phyloP scores from a whole-genome alignment of 805 yeast species.

The Debaryomyces tyrocola region DNA sequence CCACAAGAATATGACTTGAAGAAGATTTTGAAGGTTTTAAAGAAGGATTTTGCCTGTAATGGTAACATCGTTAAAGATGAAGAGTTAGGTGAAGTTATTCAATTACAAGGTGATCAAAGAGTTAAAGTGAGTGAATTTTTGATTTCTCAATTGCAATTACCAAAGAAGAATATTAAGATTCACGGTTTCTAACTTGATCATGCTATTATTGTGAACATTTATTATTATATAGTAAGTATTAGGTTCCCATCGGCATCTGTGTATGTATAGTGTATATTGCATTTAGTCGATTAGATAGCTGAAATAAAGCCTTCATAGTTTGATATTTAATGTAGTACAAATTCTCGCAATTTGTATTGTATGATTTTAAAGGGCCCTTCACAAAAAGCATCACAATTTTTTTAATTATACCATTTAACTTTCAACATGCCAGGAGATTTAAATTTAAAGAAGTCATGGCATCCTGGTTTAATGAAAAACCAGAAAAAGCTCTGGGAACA shows the following conservation, averaged over 20 bases:
- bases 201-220: neutral
- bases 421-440: conserved; percentile 67
- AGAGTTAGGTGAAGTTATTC: conserved; percentile 95
- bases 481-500: conserved; percentile 80
- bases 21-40: conserved; percentile 87
- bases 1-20: conserved; percentile 94
- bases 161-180: conserved; percentile 95
- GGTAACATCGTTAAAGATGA: conserved; percentile 97
- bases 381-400: no score
- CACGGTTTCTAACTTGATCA: conserved; percentile 78
- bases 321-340: no score
- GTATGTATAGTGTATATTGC: conserved; percentile 2
- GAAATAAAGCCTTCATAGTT: neutral
- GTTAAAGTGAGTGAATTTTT: conserved; percentile 92
- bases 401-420: neutral
- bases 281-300: conserved; percentile 2
- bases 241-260: neutral
- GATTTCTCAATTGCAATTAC: conserved; percentile 80
- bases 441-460: conserved; percentile 94
- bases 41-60: conserved; percentile 98
- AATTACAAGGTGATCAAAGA: conserved; percentile 98
- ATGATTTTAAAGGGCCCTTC: no score
- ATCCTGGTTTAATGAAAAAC: conserved; percentile 84
- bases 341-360: no score
- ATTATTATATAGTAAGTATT: neutral